phyloP scores from a whole-genome alignment of 306 rosid genomes.

The Ceratonia siliqua region DNA sequence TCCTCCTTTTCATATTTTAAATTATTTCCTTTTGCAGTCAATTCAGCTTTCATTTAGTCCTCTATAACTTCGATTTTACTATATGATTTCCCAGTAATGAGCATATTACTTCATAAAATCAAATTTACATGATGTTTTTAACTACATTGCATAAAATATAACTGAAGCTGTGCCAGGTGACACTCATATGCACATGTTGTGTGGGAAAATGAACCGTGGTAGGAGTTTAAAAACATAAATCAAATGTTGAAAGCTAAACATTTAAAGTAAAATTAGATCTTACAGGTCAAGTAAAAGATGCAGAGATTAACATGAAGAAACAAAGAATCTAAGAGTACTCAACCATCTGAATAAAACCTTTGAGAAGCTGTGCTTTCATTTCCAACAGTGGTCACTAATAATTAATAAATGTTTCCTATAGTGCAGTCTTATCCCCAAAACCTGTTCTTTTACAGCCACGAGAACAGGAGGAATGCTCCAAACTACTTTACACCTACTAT shows the following conservation, averaged over 20 bases:
- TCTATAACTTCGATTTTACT: neutral
- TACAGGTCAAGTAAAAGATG: too few relatives aligned
- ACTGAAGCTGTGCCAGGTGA: neutral
- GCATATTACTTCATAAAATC: neutral
- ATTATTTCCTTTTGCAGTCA: neutral
- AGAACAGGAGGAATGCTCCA: neutral
- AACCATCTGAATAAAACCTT: neutral
- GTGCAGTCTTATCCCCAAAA: neutral
- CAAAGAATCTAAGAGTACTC: too few relatives aligned
- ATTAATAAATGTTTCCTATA: neutral
- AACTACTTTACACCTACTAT: neutral
- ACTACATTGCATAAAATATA: neutral
- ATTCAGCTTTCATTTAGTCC: slow-evolving; percentile 15
- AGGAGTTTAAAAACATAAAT: too few relatives aligned
- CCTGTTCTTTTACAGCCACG: neutral
- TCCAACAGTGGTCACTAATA: neutral
- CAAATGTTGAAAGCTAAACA: neutral
- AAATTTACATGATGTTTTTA: neutral
- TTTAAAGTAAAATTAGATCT: neutral
- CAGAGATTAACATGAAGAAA: too few relatives aligned
- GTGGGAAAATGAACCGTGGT: neutral
- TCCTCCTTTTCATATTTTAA: slow-evolving; percentile 23
- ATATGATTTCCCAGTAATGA: neutral
- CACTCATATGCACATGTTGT: neutral
- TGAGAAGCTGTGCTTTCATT: neutral